These are phyloP conservation scores for Ajuga chamaepitys DNA, from an alignment of 257 asterid genomes.

Conservation along the genomic window DNA sequence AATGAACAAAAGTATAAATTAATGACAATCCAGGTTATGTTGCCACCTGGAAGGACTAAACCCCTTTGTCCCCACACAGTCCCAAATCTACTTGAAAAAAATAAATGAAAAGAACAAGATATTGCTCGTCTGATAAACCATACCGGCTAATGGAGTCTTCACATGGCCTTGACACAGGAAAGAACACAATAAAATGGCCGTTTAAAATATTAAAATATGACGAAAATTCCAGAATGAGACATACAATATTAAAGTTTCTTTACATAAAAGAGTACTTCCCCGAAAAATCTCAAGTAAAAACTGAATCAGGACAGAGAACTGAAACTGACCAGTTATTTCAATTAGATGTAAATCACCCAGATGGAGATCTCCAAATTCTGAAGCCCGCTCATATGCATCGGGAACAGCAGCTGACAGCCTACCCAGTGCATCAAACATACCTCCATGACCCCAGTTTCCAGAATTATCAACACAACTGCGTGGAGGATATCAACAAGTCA, in stretches of 20 bases:
- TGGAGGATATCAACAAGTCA: conserved; percentile 22
- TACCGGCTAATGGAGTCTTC: not conserved
- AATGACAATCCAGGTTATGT: not conserved
- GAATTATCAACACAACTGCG: conserved; percentile 90
- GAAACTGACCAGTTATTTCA: conserved; percentile 53
- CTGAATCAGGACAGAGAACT: not conserved
- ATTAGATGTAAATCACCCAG: conserved; percentile 82
- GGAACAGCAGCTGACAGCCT: conserved; percentile 61
- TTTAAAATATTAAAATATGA: not conserved
- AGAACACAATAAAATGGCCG: not conserved
- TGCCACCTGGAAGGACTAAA: conserved; percentile 1
- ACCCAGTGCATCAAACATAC: conserved; percentile 77
- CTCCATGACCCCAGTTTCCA: conserved; percentile 97
- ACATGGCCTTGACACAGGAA: conserved; percentile 1
- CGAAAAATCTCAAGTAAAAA: not conserved
- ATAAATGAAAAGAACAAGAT: not conserved
- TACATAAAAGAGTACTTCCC: not conserved
- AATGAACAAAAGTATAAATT: conserved; percentile 10
- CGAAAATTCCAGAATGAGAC: not conserved
- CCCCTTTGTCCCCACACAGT: not conserved
- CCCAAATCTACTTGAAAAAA: not conserved
- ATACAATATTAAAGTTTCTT: not conserved
- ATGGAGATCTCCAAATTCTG: conserved; percentile 86
- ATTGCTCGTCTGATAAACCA: not conserved
- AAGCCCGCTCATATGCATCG: conserved; percentile 63